phyloP scores from a whole-genome alignment of 2,329 filamentous ascomycete species.

The Setomelanomma holmii region DNA sequence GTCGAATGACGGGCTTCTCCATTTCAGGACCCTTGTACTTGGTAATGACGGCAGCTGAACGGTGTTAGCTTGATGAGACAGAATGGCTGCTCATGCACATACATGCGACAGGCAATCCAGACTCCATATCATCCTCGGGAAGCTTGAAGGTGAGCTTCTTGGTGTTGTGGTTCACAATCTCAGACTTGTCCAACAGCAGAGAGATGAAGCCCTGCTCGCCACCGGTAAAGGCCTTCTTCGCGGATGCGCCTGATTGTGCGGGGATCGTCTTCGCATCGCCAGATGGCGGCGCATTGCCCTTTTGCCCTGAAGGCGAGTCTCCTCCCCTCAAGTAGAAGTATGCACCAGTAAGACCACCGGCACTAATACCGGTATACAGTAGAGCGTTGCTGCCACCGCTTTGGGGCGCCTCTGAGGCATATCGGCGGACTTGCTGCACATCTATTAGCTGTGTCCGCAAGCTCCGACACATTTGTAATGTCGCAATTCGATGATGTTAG shows the following conservation, averaged over 20 bases:
- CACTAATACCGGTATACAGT: constrained; percentile 67
- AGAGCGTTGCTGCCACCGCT: constrained; percentile 51
- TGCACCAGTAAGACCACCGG: constrained; percentile 63
- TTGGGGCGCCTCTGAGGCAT: constrained; percentile 71
- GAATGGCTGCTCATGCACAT: constrained; percentile 26
- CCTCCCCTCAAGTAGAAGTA: constrained; percentile 57
- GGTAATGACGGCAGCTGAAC: constrained; percentile 76
- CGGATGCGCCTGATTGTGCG: constrained; percentile 47
- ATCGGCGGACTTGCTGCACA: constrained; percentile 69
- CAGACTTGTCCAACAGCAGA: constrained; percentile 78
- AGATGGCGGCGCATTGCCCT: constrained; percentile 36
- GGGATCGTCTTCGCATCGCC: constrained; percentile 49
- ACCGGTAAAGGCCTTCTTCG: constrained; percentile 71
- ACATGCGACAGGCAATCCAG: constrained; percentile 82
- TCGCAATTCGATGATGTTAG: constrained; percentile 15
- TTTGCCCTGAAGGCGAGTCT: constrained; percentile 29
- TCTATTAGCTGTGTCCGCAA: constrained; percentile 26
- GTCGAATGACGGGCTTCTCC: constrained; percentile 86
- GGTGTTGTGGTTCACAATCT: constrained; percentile 90
- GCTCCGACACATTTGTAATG: constrained; percentile 22
- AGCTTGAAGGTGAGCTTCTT: constrained; percentile 91
- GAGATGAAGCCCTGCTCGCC: constrained; percentile 89
- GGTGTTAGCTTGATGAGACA: not conserved
- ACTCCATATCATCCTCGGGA: constrained; percentile 82
- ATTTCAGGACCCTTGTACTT: constrained; percentile 86